Evolutionary conservation across 2,329 filamentous ascomycete species (phyloP).

Genomic region (Zymoseptoria brevis): DNA sequence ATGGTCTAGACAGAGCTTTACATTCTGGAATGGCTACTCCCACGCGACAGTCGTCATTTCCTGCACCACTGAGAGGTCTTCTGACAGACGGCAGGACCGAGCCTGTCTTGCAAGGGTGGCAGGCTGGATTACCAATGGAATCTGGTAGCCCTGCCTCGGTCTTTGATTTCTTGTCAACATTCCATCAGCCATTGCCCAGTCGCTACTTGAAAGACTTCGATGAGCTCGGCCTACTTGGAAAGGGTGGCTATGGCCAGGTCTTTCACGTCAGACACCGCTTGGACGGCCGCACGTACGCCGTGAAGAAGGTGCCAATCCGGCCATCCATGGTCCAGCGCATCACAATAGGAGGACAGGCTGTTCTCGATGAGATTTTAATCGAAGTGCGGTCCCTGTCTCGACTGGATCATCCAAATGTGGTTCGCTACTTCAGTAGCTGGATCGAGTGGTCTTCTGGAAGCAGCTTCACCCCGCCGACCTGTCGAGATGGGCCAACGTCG

Average conservation of each 20-base stretch:
- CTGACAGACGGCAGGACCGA: slow-evolving; percentile 11
- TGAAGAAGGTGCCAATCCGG: slow-evolving; percentile 58
- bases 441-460: slow-evolving; percentile 40
- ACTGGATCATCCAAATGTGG: slow-evolving; percentile 58
- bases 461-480: slow-evolving; percentile 2
- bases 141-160: slow-evolving; percentile 7
- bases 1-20: slow-evolving; percentile 29
- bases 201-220: slow-evolving; percentile 45
- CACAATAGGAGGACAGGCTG: slow-evolving; percentile 44
- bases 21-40: slow-evolving; percentile 2
- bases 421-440: slow-evolving; percentile 60
- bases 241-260: slow-evolving; percentile 55
- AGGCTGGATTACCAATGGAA: background rate
- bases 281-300: slow-evolving; percentile 55
- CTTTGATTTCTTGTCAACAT: slow-evolving; percentile 9
- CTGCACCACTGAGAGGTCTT: slow-evolving; percentile 12
- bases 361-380: slow-evolving; percentile 49
- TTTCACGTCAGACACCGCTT: slow-evolving; percentile 54
- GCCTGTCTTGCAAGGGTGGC: background rate
- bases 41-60: slow-evolving; percentile 1
- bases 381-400: slow-evolving; percentile 56
- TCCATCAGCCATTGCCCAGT: slow-evolving; percentile 27
- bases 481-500: background rate
- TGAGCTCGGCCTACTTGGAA: slow-evolving; percentile 51
- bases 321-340: slow-evolving; percentile 37